Conservation (phyloP, 345 rosid genomes). For the Lepidium didymum region DNA sequence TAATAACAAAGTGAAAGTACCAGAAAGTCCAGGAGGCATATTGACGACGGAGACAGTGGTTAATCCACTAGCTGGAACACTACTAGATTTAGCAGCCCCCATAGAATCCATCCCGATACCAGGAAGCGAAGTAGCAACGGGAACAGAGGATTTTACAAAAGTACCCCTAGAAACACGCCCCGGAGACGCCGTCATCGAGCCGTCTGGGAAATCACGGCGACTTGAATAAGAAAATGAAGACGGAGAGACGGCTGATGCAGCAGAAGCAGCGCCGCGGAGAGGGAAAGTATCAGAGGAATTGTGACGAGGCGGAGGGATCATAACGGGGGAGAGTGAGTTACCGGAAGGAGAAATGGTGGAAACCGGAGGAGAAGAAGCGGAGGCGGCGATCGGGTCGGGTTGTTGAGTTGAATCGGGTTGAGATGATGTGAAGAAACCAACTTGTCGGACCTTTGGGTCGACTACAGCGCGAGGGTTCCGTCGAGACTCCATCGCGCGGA, state of each 20-base stretch:
- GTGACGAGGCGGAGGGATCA: constrained; percentile 89
- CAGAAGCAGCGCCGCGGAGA: constrained; percentile 11
- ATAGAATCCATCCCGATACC: constrained; percentile 35
- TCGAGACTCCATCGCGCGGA: constrained; percentile 57
- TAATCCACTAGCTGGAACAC: constrained; percentile 61
- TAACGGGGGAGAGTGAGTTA: constrained; percentile 72
- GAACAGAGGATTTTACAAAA: constrained; percentile 25
- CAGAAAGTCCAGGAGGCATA: constrained; percentile 54
- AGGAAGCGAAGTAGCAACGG: constrained; percentile 33
- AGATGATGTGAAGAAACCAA: constrained; percentile 65
- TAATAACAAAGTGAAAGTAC: constrained; percentile 16
- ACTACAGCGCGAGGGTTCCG: constrained; percentile 62
- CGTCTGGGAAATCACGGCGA: constrained; percentile 33
- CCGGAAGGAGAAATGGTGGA: constrained; percentile 48
- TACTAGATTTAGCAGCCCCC: constrained; percentile 39
- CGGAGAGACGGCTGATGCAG: constrained; percentile 31
- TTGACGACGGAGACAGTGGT: constrained; percentile 65
- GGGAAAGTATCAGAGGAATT: constrained; percentile 43
- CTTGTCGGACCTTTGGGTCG: constrained; percentile 86
- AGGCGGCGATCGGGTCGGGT: constrained; percentile 29
- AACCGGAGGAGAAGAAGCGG: constrained; percentile 28
- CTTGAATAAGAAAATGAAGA: constrained; percentile 34
- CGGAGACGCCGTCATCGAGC: constrained; percentile 32
- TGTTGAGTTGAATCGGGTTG: constrained; percentile 44
- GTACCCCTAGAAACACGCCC: constrained; percentile 33